Evolutionary conservation across 1,139 yeast species (phyloP).

Genomic region (Hansenula lynferdii): DNA sequence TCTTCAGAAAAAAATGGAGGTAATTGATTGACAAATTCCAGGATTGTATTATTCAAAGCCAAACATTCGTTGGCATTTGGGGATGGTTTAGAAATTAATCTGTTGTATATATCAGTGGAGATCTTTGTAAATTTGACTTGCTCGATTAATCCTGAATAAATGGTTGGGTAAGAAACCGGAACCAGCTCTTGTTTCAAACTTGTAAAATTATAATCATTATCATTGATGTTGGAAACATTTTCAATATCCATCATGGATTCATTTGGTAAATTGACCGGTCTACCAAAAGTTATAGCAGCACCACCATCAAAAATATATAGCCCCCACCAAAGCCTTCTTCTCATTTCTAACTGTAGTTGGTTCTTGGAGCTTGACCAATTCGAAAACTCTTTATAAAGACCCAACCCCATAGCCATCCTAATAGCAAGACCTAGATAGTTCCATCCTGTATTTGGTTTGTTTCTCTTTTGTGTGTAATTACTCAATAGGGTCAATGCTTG

Average conservation of each 20-base stretch:
- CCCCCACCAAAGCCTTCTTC: conserved; percentile 59
- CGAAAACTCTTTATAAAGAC: conserved; percentile 51
- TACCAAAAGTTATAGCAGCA: conserved; percentile 60
- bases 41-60: conserved; percentile 40
- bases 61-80: conserved; percentile 45
- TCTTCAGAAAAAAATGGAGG: conserved; percentile 47
- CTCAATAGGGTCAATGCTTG: conserved; percentile 50
- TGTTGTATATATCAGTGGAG: conserved; percentile 47
- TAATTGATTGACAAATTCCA: conserved; percentile 34
- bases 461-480: conserved; percentile 57
- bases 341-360: conserved; percentile 31
- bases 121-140: conserved; percentile 49
- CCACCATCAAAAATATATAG: conserved; percentile 60
- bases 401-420: conserved; percentile 64
- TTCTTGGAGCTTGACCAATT: conserved; percentile 21
- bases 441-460: conserved; percentile 65
- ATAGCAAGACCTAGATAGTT: conserved; percentile 60
- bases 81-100: conserved; percentile 42
- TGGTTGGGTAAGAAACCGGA: conserved; percentile 41
- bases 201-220: conserved; percentile 33
- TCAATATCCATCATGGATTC: conserved; percentile 46
- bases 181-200: conserved; percentile 19
- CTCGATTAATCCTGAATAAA: conserved; percentile 54
- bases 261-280: conserved; percentile 55
- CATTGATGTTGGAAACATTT: conserved; percentile 47